Conservation (phyloP, 805 yeast genomes). For the Yamadazyma takamatsuzukensis region DNA sequence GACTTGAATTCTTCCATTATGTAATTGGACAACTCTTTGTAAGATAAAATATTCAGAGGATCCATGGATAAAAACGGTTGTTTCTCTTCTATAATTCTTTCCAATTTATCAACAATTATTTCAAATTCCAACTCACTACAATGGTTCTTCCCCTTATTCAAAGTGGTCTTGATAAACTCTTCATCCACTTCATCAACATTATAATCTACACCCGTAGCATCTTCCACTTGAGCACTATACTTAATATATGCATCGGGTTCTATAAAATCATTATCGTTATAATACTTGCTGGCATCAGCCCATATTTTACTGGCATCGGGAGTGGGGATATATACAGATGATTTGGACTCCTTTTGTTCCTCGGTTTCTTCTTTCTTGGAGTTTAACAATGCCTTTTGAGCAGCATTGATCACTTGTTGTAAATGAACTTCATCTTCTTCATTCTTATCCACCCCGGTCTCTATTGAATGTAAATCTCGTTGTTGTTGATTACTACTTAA, state of each 20-base stretch:
- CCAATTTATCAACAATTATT: slow-evolving; percentile 67
- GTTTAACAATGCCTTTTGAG: slow-evolving; percentile 56
- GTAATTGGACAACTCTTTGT: slow-evolving; percentile 61
- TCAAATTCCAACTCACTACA: slow-evolving; percentile 88
- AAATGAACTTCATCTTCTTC: slow-evolving; percentile 97
- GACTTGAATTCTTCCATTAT: slow-evolving; percentile 33
- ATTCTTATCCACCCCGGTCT: slow-evolving; percentile 96
- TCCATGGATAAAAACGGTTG: slow-evolving; percentile 90
- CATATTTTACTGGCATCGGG: slow-evolving; percentile 89
- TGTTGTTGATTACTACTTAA: slow-evolving; percentile 52
- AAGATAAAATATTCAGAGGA: slow-evolving; percentile 69
- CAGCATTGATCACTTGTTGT: slow-evolving; percentile 83
- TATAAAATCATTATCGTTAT: slow-evolving; percentile 54
- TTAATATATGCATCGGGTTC: slow-evolving; percentile 81
- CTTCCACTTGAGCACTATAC: slow-evolving; percentile 94
- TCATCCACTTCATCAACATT: slow-evolving; percentile 90
- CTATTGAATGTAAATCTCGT: slow-evolving; percentile 84
- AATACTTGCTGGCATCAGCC: slow-evolving; percentile 72
- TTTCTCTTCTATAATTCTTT: slow-evolving; percentile 66
- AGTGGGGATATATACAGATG: slow-evolving; percentile 82
- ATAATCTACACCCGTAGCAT: slow-evolving; percentile 80
- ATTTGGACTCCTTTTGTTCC: slow-evolving; percentile 12
- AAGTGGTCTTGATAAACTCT: slow-evolving; percentile 46
- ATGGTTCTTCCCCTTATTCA: slow-evolving; percentile 25
- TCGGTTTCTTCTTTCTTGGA: slow-evolving; percentile 25